phyloP scores from a whole-genome alignment of 2,329 filamentous ascomycete genomes.

The Paraphoma chrysanthemicola region DNA sequence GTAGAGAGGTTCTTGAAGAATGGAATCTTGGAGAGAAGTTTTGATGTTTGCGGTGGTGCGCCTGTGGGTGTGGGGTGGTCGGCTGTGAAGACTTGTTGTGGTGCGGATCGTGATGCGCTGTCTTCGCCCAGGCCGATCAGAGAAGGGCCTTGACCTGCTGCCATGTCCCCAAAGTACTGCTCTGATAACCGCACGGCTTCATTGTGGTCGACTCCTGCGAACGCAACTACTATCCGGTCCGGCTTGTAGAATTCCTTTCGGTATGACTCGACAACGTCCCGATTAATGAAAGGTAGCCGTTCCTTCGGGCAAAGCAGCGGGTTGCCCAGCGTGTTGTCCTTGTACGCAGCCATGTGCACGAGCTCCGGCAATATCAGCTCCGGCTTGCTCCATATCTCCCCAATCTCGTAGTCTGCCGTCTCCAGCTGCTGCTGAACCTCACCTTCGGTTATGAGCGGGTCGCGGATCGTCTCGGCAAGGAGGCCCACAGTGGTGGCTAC shows the following conservation, averaged over 20 bases:
- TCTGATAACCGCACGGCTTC: slow-evolving; percentile 81
- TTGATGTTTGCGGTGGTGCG: slow-evolving; percentile 62
- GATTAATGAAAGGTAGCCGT: slow-evolving; percentile 76
- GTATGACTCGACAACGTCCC: slow-evolving; percentile 77
- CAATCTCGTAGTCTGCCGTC: slow-evolving; percentile 94
- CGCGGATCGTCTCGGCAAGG: slow-evolving; percentile 90
- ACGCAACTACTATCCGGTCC: slow-evolving; percentile 91
- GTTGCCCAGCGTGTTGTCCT: slow-evolving; percentile 94
- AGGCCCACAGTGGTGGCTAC: slow-evolving; percentile 83
- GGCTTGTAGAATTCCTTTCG: slow-evolving; percentile 84
- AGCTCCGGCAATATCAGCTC: slow-evolving; percentile 95
- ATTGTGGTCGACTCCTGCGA: slow-evolving; percentile 85
- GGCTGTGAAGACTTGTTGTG: slow-evolving; percentile 55
- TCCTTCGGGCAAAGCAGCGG: slow-evolving; percentile 91
- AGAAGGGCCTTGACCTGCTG: slow-evolving; percentile 57
- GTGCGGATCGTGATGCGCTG: slow-evolving; percentile 16
- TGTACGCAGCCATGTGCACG: slow-evolving; percentile 93
- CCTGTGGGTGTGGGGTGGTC: slow-evolving; percentile 44
- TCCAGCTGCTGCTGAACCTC: slow-evolving; percentile 87
- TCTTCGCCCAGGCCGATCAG: slow-evolving; percentile 40
- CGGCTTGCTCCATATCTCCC: slow-evolving; percentile 96
- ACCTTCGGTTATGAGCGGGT: slow-evolving; percentile 82
- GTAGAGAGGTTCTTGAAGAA: slow-evolving; percentile 90
- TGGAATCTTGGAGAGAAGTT: slow-evolving; percentile 80
- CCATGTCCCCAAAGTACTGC: slow-evolving; percentile 92